Conservation (phyloP, 768 basidiomycete species). For the Rhizopogon vinicolor region DNA sequence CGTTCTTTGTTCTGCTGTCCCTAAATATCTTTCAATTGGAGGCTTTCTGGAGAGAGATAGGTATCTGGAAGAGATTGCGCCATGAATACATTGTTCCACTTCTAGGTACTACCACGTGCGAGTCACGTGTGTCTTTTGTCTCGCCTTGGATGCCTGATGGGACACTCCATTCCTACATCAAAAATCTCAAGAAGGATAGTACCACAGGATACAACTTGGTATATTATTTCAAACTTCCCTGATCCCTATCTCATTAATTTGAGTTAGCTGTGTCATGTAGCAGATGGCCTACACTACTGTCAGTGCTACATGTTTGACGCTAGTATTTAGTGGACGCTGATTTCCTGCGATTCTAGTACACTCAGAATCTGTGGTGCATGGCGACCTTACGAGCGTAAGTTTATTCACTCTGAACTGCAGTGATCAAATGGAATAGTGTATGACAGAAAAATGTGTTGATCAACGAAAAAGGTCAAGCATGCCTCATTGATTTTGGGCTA, state of each 20-base stretch:
- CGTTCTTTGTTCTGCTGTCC: too few species aligned
- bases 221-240: too few species aligned
- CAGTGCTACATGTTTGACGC: neutral
- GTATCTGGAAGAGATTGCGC: slow-evolving; percentile 2
- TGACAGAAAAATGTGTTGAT: neutral
- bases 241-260: too few species aligned
- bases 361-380: slow-evolving; percentile 1
- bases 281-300: neutral
- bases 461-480: neutral
- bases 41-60: neutral
- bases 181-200: too few species aligned
- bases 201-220: neutral
- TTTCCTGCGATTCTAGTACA: neutral
- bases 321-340: neutral
- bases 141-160: neutral
- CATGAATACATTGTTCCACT: neutral
- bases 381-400: neutral
- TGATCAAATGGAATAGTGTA: neutral
- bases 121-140: too few species aligned
- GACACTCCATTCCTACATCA: neutral
- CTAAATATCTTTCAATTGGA: too few species aligned
- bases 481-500: neutral
- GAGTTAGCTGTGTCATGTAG: neutral
- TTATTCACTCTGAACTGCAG: neutral
- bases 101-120: neutral